These are phyloP conservation scores for Fusarium falciforme DNA, from an alignment of 2,329 filamentous ascomycete species.

Conservation along the genomic window DNA sequence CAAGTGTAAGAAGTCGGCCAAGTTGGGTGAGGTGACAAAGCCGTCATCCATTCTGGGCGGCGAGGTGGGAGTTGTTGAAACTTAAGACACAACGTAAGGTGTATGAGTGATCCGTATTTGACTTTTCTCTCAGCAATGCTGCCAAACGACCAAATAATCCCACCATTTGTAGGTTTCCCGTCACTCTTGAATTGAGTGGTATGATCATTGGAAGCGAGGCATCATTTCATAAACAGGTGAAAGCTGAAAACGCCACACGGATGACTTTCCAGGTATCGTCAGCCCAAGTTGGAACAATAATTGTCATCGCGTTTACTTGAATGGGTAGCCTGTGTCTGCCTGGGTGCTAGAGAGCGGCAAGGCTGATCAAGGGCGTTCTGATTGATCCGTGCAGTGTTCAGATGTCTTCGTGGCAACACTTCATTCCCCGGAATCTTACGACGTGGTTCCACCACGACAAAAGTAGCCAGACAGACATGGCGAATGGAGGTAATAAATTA, in stretches of 20 bases:
- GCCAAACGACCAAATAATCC: background rate
- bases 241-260: background rate
- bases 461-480: background rate
- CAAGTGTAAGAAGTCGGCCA: background rate
- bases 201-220: background rate
- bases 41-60: background rate
- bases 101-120: background rate
- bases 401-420: background rate
- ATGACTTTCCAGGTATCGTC: background rate
- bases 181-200: background rate
- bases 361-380: background rate
- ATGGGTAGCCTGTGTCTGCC: background rate
- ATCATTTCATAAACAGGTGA: background rate
- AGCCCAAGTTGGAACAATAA: background rate
- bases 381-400: background rate
- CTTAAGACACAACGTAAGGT: background rate
- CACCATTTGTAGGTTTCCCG: background rate
- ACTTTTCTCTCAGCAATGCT: background rate
- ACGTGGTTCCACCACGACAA: background rate
- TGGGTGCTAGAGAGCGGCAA: background rate
- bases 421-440: background rate
- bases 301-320: background rate
- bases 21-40: background rate
- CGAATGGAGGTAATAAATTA: background rate
- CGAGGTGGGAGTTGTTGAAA: background rate